phyloP scores from a whole-genome alignment of 2,329 filamentous ascomycete genomes.

The Exophiala sideris region DNA sequence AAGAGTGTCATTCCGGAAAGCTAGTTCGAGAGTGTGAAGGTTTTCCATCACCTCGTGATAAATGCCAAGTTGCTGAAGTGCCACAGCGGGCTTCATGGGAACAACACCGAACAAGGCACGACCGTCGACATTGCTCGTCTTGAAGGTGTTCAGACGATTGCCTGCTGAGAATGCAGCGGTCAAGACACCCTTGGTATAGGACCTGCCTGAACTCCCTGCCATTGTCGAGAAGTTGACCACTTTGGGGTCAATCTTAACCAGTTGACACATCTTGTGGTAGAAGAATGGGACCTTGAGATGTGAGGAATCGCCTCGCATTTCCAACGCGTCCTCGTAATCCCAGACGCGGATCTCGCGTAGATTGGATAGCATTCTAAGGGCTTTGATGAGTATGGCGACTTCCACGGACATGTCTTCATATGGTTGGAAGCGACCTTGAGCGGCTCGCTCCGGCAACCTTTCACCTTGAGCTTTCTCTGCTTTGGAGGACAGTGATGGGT shows the following conservation, averaged over 20 bases:
- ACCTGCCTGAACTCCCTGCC: slow-evolving; percentile 9
- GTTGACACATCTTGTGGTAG: slow-evolving; percentile 17
- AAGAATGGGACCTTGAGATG: slow-evolving; percentile 14
- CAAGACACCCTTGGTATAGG: slow-evolving; percentile 20
- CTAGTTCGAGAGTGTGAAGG: slow-evolving; percentile 17
- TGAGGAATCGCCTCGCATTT: background rate
- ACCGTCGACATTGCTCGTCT: slow-evolving; percentile 14
- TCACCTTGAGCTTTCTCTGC: slow-evolving; percentile 7
- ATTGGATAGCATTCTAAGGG: slow-evolving; percentile 15
- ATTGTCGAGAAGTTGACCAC: slow-evolving; percentile 10
- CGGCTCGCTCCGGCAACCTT: slow-evolving; percentile 6
- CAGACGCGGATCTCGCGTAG: slow-evolving; percentile 14
- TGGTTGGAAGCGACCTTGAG: slow-evolving; percentile 15
- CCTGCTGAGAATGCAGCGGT: slow-evolving; percentile 16
- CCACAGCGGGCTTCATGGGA: slow-evolving; percentile 11
- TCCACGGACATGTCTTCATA: slow-evolving; percentile 21
- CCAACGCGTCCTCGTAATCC: slow-evolving; percentile 11
- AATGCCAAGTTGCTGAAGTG: slow-evolving; percentile 16
- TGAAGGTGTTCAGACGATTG: slow-evolving; percentile 16
- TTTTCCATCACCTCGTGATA: slow-evolving; percentile 14
- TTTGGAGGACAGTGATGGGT: background rate
- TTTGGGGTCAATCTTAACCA: slow-evolving; percentile 8
- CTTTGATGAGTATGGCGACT: slow-evolving; percentile 17
- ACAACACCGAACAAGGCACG: slow-evolving; percentile 14
- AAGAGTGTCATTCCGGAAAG: slow-evolving; percentile 18